Conservation (phyloP, 208 protist species). For the Angomonas deanei region DNA sequence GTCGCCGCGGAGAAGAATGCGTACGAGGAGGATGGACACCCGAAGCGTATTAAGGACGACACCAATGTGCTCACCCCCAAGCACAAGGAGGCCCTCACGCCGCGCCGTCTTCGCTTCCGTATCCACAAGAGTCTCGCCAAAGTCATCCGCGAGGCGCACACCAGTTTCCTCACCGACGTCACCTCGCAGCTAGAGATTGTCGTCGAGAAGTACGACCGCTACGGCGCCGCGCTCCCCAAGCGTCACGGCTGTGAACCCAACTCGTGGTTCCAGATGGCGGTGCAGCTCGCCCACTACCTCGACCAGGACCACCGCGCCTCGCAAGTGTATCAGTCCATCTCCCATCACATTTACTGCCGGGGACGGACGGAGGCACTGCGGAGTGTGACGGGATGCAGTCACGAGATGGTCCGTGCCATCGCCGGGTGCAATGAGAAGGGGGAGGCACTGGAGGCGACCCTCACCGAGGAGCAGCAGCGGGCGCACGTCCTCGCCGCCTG, state of each 20-base stretch:
- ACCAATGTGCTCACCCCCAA: conserved; percentile 11
- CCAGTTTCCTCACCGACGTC: conserved; percentile 26
- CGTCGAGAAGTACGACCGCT: conserved; percentile 41
- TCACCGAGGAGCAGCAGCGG: conserved; percentile 16
- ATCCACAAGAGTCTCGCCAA: conserved; percentile 46
- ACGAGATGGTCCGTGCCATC: conserved; percentile 54
- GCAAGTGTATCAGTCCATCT: conserved; percentile 69
- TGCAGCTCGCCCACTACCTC: conserved; percentile 80
- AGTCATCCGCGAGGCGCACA: conserved; percentile 34
- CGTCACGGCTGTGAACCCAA: conserved; percentile 40
- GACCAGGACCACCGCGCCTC: conserved; percentile 44
- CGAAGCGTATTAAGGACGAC: conserved; percentile 33
- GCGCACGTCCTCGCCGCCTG: conserved; percentile 48
- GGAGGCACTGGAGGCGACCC: conserved; percentile 1
- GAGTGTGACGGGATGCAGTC: conserved; percentile 39
- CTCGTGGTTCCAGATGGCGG: conserved; percentile 78
- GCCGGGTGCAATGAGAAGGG: conserved; percentile 1
- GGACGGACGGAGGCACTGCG: conserved; percentile 82
- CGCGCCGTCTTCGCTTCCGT: conserved; percentile 57
- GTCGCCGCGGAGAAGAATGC: conserved; percentile 40
- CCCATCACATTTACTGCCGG: conserved; percentile 50
- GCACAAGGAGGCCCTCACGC: conserved; percentile 18
- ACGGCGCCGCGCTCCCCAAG: conserved; percentile 41
- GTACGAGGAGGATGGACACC: conserved; percentile 46
- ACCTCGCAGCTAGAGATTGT: conserved; percentile 51